Percentiles rank a stretch among this genome's conserved stretches.
phyloP scores from a whole-genome alignment of 345 rosid species.

The Gossypium stocksii region DNA sequence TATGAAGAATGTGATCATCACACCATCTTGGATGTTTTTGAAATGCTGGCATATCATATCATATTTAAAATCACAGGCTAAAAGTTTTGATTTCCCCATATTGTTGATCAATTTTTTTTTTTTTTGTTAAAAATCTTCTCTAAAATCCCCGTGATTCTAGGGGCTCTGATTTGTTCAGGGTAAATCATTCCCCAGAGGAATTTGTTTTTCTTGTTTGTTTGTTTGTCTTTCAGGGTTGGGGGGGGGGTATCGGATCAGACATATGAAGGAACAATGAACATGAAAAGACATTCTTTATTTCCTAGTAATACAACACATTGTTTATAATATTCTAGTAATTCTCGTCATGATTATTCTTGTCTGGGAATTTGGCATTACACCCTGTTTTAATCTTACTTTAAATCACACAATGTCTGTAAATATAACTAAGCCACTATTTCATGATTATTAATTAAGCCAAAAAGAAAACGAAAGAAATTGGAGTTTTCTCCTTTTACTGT shows the following conservation, averaged over 20 bases:
- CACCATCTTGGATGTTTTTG: neutral
- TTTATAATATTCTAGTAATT: neutral
- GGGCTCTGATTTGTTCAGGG: neutral
- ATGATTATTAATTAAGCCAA: too few species aligned
- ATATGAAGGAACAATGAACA: slow-evolving; percentile 9
- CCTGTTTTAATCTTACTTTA: too few species aligned
- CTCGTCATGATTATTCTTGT: neutral
- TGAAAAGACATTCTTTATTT: neutral
- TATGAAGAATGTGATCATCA: too few species aligned
- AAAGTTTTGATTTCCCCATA: slow-evolving; percentile 22
- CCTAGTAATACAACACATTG: slow-evolving; percentile 6
- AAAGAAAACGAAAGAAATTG: too few species aligned
- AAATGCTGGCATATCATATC: slow-evolving; percentile 11
- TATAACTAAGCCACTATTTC: too few species aligned
- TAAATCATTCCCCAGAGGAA: neutral
- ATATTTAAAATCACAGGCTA: slow-evolving; percentile 14
- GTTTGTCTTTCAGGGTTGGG: neutral
- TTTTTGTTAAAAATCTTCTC: neutral
- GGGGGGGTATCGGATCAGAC: neutral
- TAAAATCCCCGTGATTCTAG: slow-evolving; percentile 3
- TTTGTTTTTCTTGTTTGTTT: neutral
- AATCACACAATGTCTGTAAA: too few species aligned
- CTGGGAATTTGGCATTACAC: neutral
- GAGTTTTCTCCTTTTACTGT: too few species aligned
- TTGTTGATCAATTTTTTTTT: slow-evolving; percentile 12